Conservation (phyloP, 73 alveolate genomes). For the Diophrys sp. region DNA sequence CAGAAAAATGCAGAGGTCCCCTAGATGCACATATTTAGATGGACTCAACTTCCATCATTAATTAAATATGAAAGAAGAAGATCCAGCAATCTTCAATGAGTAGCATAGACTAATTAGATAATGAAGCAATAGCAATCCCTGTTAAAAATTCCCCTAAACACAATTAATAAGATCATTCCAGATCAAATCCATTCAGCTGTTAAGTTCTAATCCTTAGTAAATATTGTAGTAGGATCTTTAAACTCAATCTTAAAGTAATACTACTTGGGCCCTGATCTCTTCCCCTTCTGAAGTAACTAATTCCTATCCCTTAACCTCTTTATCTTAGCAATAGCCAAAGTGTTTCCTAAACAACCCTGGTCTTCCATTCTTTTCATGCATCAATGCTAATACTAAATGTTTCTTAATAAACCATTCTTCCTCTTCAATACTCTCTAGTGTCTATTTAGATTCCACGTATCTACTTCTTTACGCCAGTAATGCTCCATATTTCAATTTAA, state of each 20-base stretch:
- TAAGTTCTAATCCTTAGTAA: slow-evolving; percentile 47
- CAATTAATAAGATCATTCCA: slow-evolving; percentile 64
- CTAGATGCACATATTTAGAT: too few species aligned
- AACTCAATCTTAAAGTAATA: slow-evolving; percentile 43
- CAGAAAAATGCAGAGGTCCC: too few species aligned
- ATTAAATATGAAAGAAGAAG: too few species aligned
- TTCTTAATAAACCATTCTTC: slow-evolving; percentile 30
- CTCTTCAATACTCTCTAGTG: slow-evolving; percentile 7
- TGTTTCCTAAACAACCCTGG: slow-evolving; percentile 59
- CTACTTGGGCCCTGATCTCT: slow-evolving; percentile 27
- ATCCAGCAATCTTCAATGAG: too few species aligned
- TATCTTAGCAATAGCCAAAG: slow-evolving; percentile 61
- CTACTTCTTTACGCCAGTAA: slow-evolving; percentile 21
- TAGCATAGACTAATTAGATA: too few species aligned
- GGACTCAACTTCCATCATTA: too few species aligned
- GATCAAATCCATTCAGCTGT: slow-evolving; percentile 45
- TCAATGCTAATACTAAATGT: slow-evolving; percentile 32
- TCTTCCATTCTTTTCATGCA: slow-evolving; percentile 31
- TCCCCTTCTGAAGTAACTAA: slow-evolving; percentile 24
- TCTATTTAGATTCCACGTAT: slow-evolving; percentile 13
- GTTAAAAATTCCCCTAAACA: too few species aligned
- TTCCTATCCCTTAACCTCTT: slow-evolving; percentile 47
- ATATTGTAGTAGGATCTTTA: slow-evolving; percentile 27
- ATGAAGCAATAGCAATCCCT: too few species aligned
- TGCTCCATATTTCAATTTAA: slow-evolving; percentile 16